These are phyloP conservation scores for Anacardium occidentale DNA, from an alignment of 345 rosid genomes.

Conservation along the genomic window DNA sequence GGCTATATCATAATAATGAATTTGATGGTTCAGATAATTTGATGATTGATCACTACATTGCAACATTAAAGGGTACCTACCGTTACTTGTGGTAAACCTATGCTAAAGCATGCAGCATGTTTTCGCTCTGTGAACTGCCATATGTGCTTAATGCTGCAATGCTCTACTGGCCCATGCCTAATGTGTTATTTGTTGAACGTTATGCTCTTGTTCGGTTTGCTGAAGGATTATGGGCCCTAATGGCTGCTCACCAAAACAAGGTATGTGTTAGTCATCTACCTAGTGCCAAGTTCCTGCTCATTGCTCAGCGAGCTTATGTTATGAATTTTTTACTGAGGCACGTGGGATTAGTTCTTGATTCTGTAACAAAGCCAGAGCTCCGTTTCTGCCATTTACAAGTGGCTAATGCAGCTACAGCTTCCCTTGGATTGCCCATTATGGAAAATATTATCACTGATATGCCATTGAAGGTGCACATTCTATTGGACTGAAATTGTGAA, in stretches of 20 bases:
- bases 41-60: background rate
- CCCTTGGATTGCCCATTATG: conserved; percentile 67
- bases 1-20: background rate
- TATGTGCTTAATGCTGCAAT: conserved; percentile 71
- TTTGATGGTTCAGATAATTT: background rate
- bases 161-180: conserved; percentile 65
- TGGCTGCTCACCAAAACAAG: conserved; percentile 63
- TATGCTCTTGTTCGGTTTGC: conserved; percentile 64
- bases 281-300: background rate
- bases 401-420: conserved; percentile 67
- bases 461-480: conserved; percentile 37
- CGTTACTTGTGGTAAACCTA: background rate
- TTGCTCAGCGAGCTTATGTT: conserved; percentile 14
- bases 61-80: background rate
- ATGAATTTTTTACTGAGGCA: conserved; percentile 22
- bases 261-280: conserved; percentile 18
- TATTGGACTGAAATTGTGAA: no score
- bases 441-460: conserved; percentile 51
- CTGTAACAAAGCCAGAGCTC: conserved; percentile 57
- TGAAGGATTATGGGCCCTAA: conserved; percentile 53
- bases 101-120: background rate
- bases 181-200: conserved; percentile 61
- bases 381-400: conserved; percentile 58
- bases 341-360: conserved; percentile 68
- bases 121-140: background rate